These are phyloP conservation scores for Beta lomatogona DNA, from an alignment of 179 eudicot genomes.

Conservation along the genomic window DNA sequence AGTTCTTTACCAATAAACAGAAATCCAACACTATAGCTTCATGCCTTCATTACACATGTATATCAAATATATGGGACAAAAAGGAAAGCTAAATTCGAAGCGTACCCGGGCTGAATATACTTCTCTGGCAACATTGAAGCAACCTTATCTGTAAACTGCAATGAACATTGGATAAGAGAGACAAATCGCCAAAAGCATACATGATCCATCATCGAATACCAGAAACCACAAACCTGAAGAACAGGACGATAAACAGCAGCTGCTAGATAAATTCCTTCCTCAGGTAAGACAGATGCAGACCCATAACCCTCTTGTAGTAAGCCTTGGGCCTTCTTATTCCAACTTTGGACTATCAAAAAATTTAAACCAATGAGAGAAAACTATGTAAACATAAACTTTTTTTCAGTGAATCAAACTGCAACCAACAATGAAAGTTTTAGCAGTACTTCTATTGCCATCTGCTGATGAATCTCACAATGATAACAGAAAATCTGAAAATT, in stretches of 20 bases:
- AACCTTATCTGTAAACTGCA: constrained; percentile 94
- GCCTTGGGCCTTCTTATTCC: constrained; percentile 79
- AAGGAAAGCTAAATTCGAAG: constrained; percentile 17
- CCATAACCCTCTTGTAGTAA: constrained; percentile 95
- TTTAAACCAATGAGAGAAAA: constrained; percentile 9
- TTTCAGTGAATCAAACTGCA: background rate
- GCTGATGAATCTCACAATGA: background rate
- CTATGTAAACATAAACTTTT: background rate
- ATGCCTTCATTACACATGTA: background rate
- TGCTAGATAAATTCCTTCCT: constrained; percentile 94
- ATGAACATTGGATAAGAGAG: constrained; percentile 31
- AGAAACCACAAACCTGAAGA: constrained; percentile 63
- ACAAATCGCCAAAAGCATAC: background rate
- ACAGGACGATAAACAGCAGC: constrained; percentile 97
- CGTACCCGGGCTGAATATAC: constrained; percentile 92
- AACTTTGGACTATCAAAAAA: constrained; percentile 65
- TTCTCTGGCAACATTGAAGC: constrained; percentile 85
- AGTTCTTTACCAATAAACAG: too few relatives aligned
- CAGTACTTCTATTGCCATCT: background rate
- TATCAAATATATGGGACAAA: background rate
- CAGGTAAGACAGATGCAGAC: constrained; percentile 87
- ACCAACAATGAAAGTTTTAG: background rate
- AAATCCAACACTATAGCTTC: background rate
- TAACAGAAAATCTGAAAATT: background rate
- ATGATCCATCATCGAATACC: background rate